Evolutionary conservation across 495 filamentous ascomycete species (phyloP), one percentile per base, ranked within the genome.

Genomic region (Aspergillus affinis): DNA sequence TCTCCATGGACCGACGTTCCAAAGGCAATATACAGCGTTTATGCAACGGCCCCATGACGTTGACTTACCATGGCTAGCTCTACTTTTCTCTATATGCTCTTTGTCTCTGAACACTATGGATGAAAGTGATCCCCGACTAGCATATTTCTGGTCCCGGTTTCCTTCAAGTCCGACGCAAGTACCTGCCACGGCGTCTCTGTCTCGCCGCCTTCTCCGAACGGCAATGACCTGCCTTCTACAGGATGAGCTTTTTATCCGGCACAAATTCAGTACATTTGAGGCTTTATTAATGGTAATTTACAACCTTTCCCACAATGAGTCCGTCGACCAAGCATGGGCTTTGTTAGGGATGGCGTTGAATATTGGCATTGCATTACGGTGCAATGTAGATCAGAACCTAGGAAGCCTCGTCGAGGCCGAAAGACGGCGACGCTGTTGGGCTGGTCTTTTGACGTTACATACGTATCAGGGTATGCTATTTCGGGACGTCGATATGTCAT

Each of bases 1-100:
- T 19, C 66, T 69, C 6, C 66, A 69, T 58, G 63, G 66, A 6
- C 66, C 66, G 51, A 69, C 60, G 1, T 69, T 69, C 36, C 60
- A 63, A 52, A 58, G 54, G 21, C 59, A 68, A 23, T 68, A 68
- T 49, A 48, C 41, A 7, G 27, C 54, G 0, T 68, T 68, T 46
- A 52, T 51, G 51, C 30, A 53, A 50, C 26, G 17, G 7, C 57
- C 57, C n/a, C 44, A 17, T 23, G 51, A 58, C 10, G 45, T 61
- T 0, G 57, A 62, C 12, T 44, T 68, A 4, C 27, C 65, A 15
- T 68, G 62, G 62, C 50, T 68, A 32, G 65, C 65, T 7, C 56
- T 68, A 15, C 56, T 68, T 9, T 65, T 62, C 51, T 55, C 62
- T 0, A 44, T 68, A 32, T 62, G 56, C 26, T 57, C 65, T 8